A percentile compares a stretch with the other conserved stretches of the same genome.
Evolutionary conservation across 805 yeast species (phyloP).

Genomic region (Ogataea methylovora): DNA sequence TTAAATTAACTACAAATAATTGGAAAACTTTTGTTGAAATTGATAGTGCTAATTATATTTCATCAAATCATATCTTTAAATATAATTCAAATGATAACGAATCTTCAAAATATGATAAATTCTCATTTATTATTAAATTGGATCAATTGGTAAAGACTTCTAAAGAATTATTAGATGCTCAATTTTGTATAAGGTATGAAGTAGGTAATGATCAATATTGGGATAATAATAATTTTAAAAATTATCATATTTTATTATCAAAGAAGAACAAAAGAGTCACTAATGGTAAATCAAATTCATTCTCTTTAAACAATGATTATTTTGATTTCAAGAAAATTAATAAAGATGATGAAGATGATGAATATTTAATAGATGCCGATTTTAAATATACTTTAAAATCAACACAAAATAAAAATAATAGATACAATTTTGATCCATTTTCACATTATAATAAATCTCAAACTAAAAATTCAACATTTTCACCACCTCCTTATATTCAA

Average conservation of each 20-base stretch:
- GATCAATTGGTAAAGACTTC: slow-evolving; percentile 15
- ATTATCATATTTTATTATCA: slow-evolving; percentile 30
- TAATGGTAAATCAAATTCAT: slow-evolving; percentile 2
- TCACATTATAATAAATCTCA: slow-evolving; percentile 3
- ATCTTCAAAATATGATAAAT: slow-evolving; percentile 27
- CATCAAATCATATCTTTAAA: slow-evolving; percentile 32
- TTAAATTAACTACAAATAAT: slow-evolving; percentile 43
- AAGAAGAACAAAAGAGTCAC: slow-evolving; percentile 8
- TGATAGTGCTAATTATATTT: slow-evolving; percentile 26
- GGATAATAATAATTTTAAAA: slow-evolving; percentile 32
- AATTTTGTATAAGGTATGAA: slow-evolving; percentile 32
- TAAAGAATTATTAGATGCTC: slow-evolving; percentile 22
- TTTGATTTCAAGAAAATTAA: slow-evolving; percentile 6
- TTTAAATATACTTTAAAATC: slow-evolving; percentile 4
- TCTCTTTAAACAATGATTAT: slow-evolving; percentile 2
- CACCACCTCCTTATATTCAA: slow-evolving; percentile 6
- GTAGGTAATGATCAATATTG: slow-evolving; percentile 25
- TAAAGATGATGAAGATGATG: background rate
- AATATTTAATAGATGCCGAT: slow-evolving; percentile 2
- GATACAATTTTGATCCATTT: slow-evolving; percentile 9
- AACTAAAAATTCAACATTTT: slow-evolving; percentile 6
- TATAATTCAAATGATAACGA: slow-evolving; percentile 22
- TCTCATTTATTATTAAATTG: slow-evolving; percentile 42
- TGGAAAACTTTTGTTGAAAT: slow-evolving; percentile 31
- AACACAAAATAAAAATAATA: background rate